These are phyloP conservation scores for Silene vulgaris DNA, from an alignment of 179 eudicot species.

Conservation along the genomic window DNA sequence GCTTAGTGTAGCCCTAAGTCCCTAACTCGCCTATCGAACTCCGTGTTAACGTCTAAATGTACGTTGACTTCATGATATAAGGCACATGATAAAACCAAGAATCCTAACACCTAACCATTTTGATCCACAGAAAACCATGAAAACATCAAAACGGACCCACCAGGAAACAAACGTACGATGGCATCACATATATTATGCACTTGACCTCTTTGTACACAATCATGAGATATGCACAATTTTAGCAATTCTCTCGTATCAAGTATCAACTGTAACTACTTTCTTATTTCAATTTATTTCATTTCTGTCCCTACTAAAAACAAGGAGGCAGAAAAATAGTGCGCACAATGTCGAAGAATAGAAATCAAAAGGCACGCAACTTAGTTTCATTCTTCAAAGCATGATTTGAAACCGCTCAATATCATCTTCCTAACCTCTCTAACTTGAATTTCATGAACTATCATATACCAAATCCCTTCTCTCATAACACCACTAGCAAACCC, in stretches of 20 bases:
- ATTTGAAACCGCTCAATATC: background rate
- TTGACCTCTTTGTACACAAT: background rate
- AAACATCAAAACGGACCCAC: background rate
- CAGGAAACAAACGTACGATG: background rate
- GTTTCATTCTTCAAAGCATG: conserved; percentile 1
- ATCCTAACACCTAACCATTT: background rate
- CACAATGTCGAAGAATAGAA: background rate
- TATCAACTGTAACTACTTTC: background rate
- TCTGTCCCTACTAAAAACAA: background rate
- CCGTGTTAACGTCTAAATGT: background rate
- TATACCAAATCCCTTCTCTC: background rate
- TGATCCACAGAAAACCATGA: background rate
- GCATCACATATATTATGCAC: background rate
- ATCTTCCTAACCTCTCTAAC: background rate
- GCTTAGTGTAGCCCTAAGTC: conserved; percentile 3
- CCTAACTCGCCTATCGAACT: background rate
- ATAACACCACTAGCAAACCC: background rate
- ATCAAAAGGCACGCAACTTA: background rate
- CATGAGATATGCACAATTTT: background rate
- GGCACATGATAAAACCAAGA: background rate
- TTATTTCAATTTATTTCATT: background rate
- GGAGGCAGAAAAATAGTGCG: background rate
- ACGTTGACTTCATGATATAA: background rate
- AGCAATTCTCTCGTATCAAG: background rate
- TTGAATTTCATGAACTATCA: background rate